phyloP scores from a whole-genome alignment of 2,329 filamentous ascomycete genomes.

The Trichoderma sp. region DNA sequence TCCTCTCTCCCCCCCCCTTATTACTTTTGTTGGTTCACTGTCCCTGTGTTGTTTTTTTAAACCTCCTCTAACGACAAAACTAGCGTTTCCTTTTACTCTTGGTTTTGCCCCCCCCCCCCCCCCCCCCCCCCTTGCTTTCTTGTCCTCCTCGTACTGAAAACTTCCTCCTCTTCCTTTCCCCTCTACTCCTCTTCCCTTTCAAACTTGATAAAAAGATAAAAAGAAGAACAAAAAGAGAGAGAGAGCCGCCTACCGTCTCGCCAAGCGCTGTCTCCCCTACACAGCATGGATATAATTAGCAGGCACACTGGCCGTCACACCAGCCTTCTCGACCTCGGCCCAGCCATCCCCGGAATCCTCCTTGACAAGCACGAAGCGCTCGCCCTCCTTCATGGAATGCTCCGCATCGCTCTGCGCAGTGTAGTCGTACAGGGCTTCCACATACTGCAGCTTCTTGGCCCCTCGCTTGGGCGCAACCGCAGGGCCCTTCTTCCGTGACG shows the following conservation, averaged over 20 bases:
- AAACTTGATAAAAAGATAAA: neutral
- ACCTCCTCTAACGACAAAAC: neutral
- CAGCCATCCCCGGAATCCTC: slow-evolving; percentile 90
- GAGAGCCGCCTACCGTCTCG: neutral
- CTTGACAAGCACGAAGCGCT: slow-evolving; percentile 84
- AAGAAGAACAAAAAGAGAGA: neutral
- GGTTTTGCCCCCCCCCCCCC: too few species aligned
- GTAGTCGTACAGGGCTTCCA: slow-evolving; percentile 91
- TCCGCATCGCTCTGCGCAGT: slow-evolving; percentile 79
- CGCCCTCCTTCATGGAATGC: slow-evolving; percentile 86
- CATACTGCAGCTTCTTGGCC: slow-evolving; percentile 91
- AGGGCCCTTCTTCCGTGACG: slow-evolving; percentile 79
- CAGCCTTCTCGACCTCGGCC: slow-evolving; percentile 93
- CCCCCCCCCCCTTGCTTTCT: too few species aligned
- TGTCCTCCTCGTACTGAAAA: too few species aligned
- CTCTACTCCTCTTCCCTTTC: neutral
- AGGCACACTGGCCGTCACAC: slow-evolving; percentile 81
- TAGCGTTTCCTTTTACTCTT: neutral
- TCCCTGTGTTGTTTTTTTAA: neutral
- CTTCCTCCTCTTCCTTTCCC: neutral
- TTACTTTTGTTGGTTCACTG: neutral
- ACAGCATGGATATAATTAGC: slow-evolving; percentile 87
- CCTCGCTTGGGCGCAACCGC: slow-evolving; percentile 86
- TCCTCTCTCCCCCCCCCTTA: neutral
- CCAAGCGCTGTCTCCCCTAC: slow-evolving; percentile 35